These are phyloP conservation scores for Diaporthe ilicicola DNA, from an alignment of 2,329 filamentous ascomycete genomes.

Conservation along the genomic window DNA sequence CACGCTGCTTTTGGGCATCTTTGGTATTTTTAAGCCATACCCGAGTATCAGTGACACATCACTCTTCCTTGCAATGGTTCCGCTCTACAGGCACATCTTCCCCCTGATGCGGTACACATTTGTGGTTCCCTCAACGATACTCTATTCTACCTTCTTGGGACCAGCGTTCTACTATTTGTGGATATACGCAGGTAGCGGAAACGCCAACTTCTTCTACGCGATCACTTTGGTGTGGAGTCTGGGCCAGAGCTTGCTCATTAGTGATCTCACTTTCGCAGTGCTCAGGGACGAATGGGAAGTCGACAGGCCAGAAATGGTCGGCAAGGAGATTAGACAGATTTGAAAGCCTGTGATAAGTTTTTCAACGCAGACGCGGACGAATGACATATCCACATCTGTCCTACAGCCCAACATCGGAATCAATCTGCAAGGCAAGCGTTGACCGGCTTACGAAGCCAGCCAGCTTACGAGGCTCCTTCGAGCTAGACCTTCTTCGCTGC, in stretches of 20 bases:
- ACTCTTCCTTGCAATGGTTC: slow-evolving; percentile 82
- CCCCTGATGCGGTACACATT: slow-evolving; percentile 95
- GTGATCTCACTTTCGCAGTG: slow-evolving; percentile 87
- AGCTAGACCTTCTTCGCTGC: slow-evolving; percentile 17
- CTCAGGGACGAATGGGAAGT: slow-evolving; percentile 94
- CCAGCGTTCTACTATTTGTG: slow-evolving; percentile 97
- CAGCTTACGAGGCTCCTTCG: neutral
- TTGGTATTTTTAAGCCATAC: slow-evolving; percentile 96
- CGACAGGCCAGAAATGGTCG: slow-evolving; percentile 87
- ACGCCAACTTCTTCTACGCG: slow-evolving; percentile 99
- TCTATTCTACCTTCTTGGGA: slow-evolving; percentile 89
- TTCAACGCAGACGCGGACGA: neutral
- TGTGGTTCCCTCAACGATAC: slow-evolving; percentile 79
- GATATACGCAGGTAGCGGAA: slow-evolving; percentile 97
- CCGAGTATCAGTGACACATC: slow-evolving; percentile 91
- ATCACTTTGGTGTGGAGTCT: slow-evolving; percentile 99
- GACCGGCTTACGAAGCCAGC: neutral
- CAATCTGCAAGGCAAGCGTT: neutral
- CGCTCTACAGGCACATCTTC: slow-evolving; percentile 90
- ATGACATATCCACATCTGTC: neutral
- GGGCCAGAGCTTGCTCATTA: slow-evolving; percentile 84
- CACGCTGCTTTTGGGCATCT: slow-evolving; percentile 85
- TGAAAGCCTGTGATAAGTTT: slow-evolving; percentile 2
- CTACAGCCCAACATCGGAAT: neutral
- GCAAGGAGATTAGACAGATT: slow-evolving; percentile 87